Evolutionary conservation across 176 grass and related monocot genomes (phyloP).

Genomic region (Bolboschoenus planiculmis): DNA sequence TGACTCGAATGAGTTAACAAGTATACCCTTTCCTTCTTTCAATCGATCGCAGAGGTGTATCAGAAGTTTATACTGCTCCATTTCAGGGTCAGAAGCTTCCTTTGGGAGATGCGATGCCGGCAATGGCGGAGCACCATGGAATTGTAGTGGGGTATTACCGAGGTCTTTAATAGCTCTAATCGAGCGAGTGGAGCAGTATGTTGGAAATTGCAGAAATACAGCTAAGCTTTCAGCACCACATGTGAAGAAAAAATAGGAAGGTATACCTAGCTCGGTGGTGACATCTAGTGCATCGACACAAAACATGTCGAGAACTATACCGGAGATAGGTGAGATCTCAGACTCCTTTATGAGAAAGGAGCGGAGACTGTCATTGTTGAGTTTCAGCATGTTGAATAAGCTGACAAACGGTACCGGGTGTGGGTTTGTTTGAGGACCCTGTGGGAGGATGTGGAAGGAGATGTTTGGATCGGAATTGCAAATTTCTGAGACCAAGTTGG

Average conservation of each 20-base stretch:
- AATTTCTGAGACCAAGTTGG: not conserved
- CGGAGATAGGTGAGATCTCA: not conserved
- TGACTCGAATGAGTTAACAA: conserved; percentile 26
- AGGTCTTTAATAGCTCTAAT: not conserved
- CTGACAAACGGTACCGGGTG: not conserved
- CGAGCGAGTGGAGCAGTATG: not conserved
- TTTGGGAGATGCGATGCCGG: conserved; percentile 7
- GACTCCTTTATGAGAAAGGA: conserved; percentile 5
- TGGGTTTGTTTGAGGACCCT: not conserved
- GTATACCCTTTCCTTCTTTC: conserved; percentile 10
- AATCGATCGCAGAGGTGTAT: not conserved
- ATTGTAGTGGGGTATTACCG: not conserved
- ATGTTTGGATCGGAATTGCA: conserved; percentile 23
- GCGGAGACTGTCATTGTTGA: not conserved
- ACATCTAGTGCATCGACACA: conserved; percentile 18
- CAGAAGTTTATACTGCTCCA: not conserved
- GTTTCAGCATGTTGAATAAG: not conserved
- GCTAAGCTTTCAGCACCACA: conserved; percentile 19
- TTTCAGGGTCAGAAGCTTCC: not conserved
- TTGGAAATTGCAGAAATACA: conserved; percentile 20
- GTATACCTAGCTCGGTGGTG: conserved; percentile 24
- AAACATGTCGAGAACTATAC: conserved; percentile 32
- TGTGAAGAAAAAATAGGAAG: conserved; percentile 26
- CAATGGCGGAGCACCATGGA: conserved; percentile 22
- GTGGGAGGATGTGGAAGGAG: conserved; percentile 30